Evolutionary conservation across 169 alveolate genomes (phyloP), one percentile per base, ranked within the genome.

Genomic region (Cystoisospora suis): DNA sequence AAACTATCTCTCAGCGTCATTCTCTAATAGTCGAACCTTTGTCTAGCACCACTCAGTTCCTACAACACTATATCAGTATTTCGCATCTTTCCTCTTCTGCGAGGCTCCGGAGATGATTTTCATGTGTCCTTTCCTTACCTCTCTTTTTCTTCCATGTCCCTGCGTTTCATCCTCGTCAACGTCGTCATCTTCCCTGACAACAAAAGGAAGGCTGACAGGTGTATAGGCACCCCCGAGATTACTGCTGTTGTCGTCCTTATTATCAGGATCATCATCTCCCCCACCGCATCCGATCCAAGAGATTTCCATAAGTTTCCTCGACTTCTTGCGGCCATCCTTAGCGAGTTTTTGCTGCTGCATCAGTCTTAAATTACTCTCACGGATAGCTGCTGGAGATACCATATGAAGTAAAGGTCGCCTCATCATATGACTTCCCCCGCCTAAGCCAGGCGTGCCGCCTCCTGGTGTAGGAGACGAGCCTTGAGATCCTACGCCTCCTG

Each of bases 121-220:
- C n/a, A n/a, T n/a, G n/a, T n/a, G n/a, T n/a, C n/a, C 77, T 65
- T 20, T 32, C n/a, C 42, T 65, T 65, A 65, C 77, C 44, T 3
- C 44, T 65, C 61, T 49, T 49, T 44, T 4, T n/a, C 12, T 15
- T 65, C 61, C 20, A 12, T 44, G 1, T n/a, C 12, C 20, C 5
- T 59, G 75, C 5, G 42, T 44, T 27, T 3, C 83, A 34, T 36
- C 83, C 3, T 72, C 56, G 38, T 23, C 45, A 27, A 17, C 83
- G 58, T 38, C 83, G 56, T 38, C 83, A 1, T 36, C 83, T 34
- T 72, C 83, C 32, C 53, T 72, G 34, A 72, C 83, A 38, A 72
- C 53, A 72, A 72, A 72, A 38, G 83, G 83, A 0, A 72, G 83
- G 23, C 56, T 72, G 56, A 72, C 20, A 38, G 83, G 83, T 6